Evolutionary conservation across 2,329 filamentous ascomycete genomes (phyloP).

Genomic region (Ophiocordyceps robertsii): DNA sequence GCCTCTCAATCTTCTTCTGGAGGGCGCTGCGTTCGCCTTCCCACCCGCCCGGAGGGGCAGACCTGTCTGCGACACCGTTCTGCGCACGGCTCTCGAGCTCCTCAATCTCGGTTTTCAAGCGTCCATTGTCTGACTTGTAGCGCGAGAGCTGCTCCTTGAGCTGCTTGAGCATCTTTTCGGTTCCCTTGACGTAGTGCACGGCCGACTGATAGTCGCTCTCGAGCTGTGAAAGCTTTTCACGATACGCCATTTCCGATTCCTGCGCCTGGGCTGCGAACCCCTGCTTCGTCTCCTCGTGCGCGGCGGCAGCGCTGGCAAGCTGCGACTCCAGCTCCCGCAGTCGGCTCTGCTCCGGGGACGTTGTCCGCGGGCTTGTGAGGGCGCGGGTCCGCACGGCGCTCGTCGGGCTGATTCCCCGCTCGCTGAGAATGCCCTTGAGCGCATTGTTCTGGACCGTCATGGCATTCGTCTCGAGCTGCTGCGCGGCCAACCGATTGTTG

Average conservation of each 20-base stretch:
- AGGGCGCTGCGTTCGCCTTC: conserved; percentile 59
- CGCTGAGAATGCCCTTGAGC: conserved; percentile 80
- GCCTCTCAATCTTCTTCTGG: conserved; percentile 51
- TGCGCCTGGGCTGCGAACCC: conserved; percentile 68
- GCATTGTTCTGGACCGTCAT: conserved; percentile 84
- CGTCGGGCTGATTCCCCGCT: conserved; percentile 73
- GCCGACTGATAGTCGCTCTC: conserved; percentile 97
- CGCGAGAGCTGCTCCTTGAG: conserved; percentile 95
- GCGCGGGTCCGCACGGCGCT: conserved; percentile 58
- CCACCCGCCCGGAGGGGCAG: conserved; percentile 49
- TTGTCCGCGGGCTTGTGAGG: conserved; percentile 54
- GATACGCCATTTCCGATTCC: conserved; percentile 78
- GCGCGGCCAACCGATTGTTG: conserved; percentile 67
- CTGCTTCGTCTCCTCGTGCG: conserved; percentile 75
- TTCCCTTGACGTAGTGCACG: conserved; percentile 95
- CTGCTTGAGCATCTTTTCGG: conserved; percentile 97
- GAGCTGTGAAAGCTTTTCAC: conserved; percentile 83
- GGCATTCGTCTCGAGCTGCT: conserved; percentile 89
- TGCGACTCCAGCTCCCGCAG: conserved; percentile 81
- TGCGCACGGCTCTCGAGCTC: conserved; percentile 43
- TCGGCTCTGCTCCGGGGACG: conserved; percentile 68
- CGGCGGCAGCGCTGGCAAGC: conserved; percentile 59
- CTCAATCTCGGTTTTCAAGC: conserved; percentile 71
- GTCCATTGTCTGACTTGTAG: conserved; percentile 76
- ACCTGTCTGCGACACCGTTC: conserved; percentile 16